Evolutionary conservation across 805 yeast species (phyloP).

Genomic region (Zygoascus biomembranicola): DNA sequence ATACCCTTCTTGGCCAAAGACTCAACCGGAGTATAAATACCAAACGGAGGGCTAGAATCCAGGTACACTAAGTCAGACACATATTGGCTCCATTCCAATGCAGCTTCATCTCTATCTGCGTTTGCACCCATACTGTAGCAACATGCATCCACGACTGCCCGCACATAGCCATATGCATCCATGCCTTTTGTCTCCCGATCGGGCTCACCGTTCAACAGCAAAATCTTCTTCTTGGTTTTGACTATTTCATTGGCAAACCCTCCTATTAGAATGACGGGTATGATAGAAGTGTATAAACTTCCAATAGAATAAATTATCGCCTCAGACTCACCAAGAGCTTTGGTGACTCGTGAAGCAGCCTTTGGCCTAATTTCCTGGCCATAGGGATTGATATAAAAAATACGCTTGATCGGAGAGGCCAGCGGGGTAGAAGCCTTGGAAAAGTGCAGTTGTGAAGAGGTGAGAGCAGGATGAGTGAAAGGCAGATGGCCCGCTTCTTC

Average conservation of each 20-base stretch:
- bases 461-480: slow-evolving; percentile 72
- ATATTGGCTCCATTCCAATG: slow-evolving; percentile 35
- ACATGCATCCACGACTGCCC: slow-evolving; percentile 48
- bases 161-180: slow-evolving; percentile 50
- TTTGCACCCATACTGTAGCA: slow-evolving; percentile 36
- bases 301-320: slow-evolving; percentile 74
- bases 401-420: slow-evolving; percentile 62
- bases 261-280: slow-evolving; percentile 61
- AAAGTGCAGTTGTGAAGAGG: slow-evolving; percentile 66
- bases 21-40: not conserved
- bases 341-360: slow-evolving; percentile 55
- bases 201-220: slow-evolving; percentile 61
- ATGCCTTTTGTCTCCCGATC: slow-evolving; percentile 78
- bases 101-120: not conserved
- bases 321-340: slow-evolving; percentile 31
- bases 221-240: slow-evolving; percentile 30
- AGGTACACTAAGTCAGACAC: slow-evolving; percentile 56
- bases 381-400: slow-evolving; percentile 76
- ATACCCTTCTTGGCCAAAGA: not conserved
- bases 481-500: slow-evolving; percentile 54
- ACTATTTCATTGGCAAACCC: slow-evolving; percentile 58
- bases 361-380: slow-evolving; percentile 79
- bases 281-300: slow-evolving; percentile 76
- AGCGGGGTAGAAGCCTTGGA: slow-evolving; percentile 46
- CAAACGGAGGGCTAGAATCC: slow-evolving; percentile 1